These are phyloP conservation scores for Hymenoscyphus salicellus DNA, from an alignment of 2,329 filamentous ascomycete genomes.

Conservation along the genomic window DNA sequence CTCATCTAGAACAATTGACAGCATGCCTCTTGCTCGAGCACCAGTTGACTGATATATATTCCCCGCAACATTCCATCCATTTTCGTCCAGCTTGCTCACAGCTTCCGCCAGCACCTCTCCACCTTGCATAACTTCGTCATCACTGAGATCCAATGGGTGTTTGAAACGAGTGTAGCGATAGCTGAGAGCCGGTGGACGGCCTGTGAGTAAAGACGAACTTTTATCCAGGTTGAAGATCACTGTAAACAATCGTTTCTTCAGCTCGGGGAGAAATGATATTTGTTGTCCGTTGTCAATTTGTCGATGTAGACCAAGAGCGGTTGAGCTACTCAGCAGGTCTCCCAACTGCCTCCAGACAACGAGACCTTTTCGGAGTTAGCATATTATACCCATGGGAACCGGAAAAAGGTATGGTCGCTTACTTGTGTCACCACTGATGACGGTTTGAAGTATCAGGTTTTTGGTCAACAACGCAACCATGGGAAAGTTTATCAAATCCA, in stretches of 20 bases:
- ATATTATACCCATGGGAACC: neutral
- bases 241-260: constrained; percentile 37
- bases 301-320: constrained; percentile 32
- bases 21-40: constrained; percentile 45
- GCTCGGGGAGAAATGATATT: constrained; percentile 38
- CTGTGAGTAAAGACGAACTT: constrained; percentile 49
- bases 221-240: constrained; percentile 48
- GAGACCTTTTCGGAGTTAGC: constrained; percentile 30
- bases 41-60: constrained; percentile 45
- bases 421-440: constrained; percentile 43
- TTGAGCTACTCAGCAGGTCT: constrained; percentile 37
- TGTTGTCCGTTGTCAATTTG: constrained; percentile 21
- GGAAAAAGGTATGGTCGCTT: constrained; percentile 18
- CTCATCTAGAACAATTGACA: constrained; percentile 54
- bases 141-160: constrained; percentile 52
- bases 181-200: constrained; percentile 51
- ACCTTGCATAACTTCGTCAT: constrained; percentile 47
- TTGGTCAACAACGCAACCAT: constrained; percentile 40
- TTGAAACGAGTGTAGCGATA: constrained; percentile 54
- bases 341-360: constrained; percentile 40
- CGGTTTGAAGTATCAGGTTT: constrained; percentile 39
- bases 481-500: constrained; percentile 39
- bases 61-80: constrained; percentile 52
- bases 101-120: constrained; percentile 40
- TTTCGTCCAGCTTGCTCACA: constrained; percentile 42